Evolutionary conservation across 1,139 yeast genomes (phyloP).

Genomic region (Diutina sp.): DNA sequence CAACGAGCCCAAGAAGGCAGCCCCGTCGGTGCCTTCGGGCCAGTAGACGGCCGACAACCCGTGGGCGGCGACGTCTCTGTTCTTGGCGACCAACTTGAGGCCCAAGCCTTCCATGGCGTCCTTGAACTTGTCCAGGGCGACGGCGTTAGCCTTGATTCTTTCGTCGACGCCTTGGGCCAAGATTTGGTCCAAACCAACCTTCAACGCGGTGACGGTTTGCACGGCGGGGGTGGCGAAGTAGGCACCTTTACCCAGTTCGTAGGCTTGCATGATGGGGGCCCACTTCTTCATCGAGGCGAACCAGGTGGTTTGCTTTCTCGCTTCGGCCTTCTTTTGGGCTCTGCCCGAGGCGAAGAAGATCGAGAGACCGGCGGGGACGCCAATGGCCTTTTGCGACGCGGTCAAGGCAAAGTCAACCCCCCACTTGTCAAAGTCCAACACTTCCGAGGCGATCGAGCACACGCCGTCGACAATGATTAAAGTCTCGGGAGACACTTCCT

Average conservation of each 20-base stretch:
- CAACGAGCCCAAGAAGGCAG: constrained; percentile 41
- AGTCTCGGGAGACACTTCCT: constrained; percentile 62
- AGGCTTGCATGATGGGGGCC: constrained; percentile 81
- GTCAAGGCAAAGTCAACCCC: constrained; percentile 78
- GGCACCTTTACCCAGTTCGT: constrained; percentile 71
- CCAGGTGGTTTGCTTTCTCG: constrained; percentile 47
- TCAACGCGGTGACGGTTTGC: constrained; percentile 72
- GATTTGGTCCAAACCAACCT: constrained; percentile 66
- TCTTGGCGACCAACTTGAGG: constrained; percentile 53
- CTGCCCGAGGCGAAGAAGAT: constrained; percentile 66
- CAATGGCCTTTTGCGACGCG: constrained; percentile 93
- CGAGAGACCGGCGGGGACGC: constrained; percentile 87
- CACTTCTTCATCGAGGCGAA: constrained; percentile 76
- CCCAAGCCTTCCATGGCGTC: constrained; percentile 41
- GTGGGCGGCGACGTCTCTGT: constrained; percentile 59
- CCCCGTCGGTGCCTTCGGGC: constrained; percentile 63
- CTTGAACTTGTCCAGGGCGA: constrained; percentile 58
- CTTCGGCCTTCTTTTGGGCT: constrained; percentile 52
- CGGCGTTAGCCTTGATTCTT: constrained; percentile 52
- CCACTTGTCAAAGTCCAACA: constrained; percentile 80
- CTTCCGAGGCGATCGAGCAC: constrained; percentile 86
- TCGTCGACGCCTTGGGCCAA: constrained; percentile 43
- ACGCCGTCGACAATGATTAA: constrained; percentile 86
- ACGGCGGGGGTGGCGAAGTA: constrained; percentile 94
- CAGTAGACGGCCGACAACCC: constrained; percentile 83